Evolutionary conservation across 2,329 filamentous ascomycete genomes (phyloP).

Genomic region (Hirsutella rhossiliensis): DNA sequence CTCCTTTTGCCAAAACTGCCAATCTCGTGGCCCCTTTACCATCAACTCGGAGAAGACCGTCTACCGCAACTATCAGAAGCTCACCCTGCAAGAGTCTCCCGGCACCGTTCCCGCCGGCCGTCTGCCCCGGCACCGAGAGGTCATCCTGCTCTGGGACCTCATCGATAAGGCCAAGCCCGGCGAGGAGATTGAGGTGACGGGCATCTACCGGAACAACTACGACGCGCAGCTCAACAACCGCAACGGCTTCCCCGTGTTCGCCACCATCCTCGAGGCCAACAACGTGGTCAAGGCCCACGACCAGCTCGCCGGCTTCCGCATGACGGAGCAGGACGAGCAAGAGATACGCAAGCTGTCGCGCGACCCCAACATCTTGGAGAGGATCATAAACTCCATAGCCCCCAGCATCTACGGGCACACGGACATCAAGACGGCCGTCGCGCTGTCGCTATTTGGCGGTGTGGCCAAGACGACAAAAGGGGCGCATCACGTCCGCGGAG

Average conservation of each 20-base stretch:
- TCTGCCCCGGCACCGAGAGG: constrained; percentile 83
- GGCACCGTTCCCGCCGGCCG: constrained; percentile 94
- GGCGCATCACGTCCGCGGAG: constrained; percentile 81
- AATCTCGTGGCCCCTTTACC: constrained; percentile 87
- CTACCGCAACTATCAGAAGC: constrained; percentile 96
- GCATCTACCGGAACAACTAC: constrained; percentile 96
- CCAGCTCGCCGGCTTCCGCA: constrained; percentile 87
- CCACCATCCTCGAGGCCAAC: constrained; percentile 94
- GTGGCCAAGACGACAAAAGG: constrained; percentile 86
- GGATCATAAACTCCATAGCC: constrained; percentile 84
- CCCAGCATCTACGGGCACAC: constrained; percentile 95
- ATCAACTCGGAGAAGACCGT: constrained; percentile 96
- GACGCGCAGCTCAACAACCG: constrained; percentile 96
- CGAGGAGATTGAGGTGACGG: constrained; percentile 94
- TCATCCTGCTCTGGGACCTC: constrained; percentile 91
- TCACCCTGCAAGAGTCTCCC: constrained; percentile 93
- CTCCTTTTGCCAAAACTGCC: constrained; percentile 91
- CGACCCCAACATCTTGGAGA: constrained; percentile 86
- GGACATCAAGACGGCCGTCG: constrained; percentile 95
- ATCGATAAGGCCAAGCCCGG: constrained; percentile 96
- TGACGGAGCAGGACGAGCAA: constrained; percentile 91
- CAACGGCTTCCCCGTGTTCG: constrained; percentile 97
- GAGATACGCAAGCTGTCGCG: constrained; percentile 78
- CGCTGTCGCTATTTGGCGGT: constrained; percentile 86
- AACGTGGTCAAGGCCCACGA: constrained; percentile 96